These are phyloP conservation scores for Myxozyma neotropica DNA, from an alignment of 805 yeast species.

Conservation along the genomic window DNA sequence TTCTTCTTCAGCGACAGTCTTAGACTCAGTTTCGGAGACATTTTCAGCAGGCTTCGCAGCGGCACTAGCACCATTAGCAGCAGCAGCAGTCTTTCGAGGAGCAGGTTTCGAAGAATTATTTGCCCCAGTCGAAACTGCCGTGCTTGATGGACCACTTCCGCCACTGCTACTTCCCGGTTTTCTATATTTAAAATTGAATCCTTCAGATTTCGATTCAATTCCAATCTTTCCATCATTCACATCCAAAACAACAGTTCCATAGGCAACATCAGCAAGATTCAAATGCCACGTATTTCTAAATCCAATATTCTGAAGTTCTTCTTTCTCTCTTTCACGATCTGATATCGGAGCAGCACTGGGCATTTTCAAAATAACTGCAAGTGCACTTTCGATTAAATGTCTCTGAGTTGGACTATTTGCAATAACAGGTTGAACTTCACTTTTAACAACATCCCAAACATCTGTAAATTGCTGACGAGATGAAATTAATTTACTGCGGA, in stretches of 20 bases:
- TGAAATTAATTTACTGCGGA: constrained; percentile 62
- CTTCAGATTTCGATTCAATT: constrained; percentile 57
- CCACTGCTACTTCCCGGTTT: constrained; percentile 15
- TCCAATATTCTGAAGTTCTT: constrained; percentile 63
- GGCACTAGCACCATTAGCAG: not conserved
- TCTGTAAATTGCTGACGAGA: constrained; percentile 63
- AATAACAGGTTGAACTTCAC: constrained; percentile 52
- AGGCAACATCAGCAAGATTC: constrained; percentile 63
- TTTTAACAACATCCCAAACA: constrained; percentile 62
- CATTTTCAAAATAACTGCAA: constrained; percentile 62
- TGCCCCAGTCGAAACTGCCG: no score
- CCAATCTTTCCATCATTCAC: constrained; percentile 53
- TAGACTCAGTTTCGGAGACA: not conserved
- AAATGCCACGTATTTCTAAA: constrained; percentile 79
- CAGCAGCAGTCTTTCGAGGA: not conserved
- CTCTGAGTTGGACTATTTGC: constrained; percentile 50
- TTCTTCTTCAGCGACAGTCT: not conserved
- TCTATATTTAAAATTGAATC: constrained; percentile 65
- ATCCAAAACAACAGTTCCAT: constrained; percentile 53
- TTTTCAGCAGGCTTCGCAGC: not conserved
- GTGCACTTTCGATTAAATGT: constrained; percentile 55
- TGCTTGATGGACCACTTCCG: not conserved
- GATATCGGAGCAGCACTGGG: constrained; percentile 42
- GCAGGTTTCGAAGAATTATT: not conserved
- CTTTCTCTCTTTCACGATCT: constrained; percentile 51